phyloP scores from a whole-genome alignment of 164 flowering plant species.

The Berberis thunbergii region DNA sequence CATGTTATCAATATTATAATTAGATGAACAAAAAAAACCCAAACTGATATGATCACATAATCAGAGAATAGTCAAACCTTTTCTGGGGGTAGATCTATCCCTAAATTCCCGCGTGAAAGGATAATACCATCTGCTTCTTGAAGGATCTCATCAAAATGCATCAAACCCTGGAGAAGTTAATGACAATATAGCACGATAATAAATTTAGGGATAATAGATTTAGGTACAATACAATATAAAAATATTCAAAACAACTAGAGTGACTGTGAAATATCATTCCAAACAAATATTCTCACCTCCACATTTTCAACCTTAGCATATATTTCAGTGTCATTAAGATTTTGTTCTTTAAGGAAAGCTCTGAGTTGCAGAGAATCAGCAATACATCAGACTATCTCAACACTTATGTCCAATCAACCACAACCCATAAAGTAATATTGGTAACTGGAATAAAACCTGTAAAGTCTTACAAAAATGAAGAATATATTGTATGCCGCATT shows the following conservation, averaged over 20 bases:
- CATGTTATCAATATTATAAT: neutral
- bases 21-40: neutral
- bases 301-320: slow-evolving; percentile 46
- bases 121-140: slow-evolving; percentile 50
- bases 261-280: neutral
- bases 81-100: slow-evolving; percentile 46
- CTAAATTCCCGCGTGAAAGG: slow-evolving; percentile 42
- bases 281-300: slow-evolving; percentile 27
- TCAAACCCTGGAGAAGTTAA: slow-evolving; percentile 29
- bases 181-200: neutral
- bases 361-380: slow-evolving; percentile 27
- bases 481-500: no score
- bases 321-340: slow-evolving; percentile 32
- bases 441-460: no score
- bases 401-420: neutral
- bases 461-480: no score
- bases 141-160: slow-evolving; percentile 42
- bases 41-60: neutral
- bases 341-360: slow-evolving; percentile 29
- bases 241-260: neutral
- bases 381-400: neutral
- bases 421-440: neutral
- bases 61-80: slow-evolving; percentile 21
- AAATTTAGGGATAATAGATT: neutral
- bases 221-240: neutral